phyloP scores from a whole-genome alignment of 192 early-diverging fungal genomes.

The Neocallimastix lanati region DNA sequence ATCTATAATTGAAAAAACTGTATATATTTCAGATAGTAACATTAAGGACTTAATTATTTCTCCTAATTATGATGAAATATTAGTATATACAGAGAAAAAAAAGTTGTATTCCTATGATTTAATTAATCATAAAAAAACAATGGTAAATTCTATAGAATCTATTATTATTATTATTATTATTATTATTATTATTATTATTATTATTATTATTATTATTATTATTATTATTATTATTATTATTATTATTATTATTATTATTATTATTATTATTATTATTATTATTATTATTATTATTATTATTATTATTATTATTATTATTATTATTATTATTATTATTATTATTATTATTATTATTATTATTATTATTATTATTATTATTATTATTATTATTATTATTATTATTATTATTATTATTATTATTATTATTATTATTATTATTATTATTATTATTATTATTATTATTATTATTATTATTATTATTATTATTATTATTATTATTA shows the following conservation, averaged over 20 bases:
- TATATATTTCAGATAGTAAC: background rate
- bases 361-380: too few relatives aligned
- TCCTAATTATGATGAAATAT: background rate
- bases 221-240: too few relatives aligned
- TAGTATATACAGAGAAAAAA: background rate
- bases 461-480: background rate
- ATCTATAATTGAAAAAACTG: background rate
- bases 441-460: too few relatives aligned
- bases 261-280: background rate
- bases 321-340: background rate
- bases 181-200: too few relatives aligned
- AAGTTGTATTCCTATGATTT: background rate
- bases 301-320: background rate
- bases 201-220: too few relatives aligned
- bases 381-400: too few relatives aligned
- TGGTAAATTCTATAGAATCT: background rate
- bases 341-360: background rate
- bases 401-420: background rate
- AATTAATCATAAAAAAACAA: background rate
- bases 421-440: background rate
- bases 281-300: too few relatives aligned
- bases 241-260: background rate
- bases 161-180: too few relatives aligned
- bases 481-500: background rate
- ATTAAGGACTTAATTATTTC: background rate